Evolutionary conservation across 75 land plant species (phyloP).

Genomic region (Pinus taeda): DNA sequence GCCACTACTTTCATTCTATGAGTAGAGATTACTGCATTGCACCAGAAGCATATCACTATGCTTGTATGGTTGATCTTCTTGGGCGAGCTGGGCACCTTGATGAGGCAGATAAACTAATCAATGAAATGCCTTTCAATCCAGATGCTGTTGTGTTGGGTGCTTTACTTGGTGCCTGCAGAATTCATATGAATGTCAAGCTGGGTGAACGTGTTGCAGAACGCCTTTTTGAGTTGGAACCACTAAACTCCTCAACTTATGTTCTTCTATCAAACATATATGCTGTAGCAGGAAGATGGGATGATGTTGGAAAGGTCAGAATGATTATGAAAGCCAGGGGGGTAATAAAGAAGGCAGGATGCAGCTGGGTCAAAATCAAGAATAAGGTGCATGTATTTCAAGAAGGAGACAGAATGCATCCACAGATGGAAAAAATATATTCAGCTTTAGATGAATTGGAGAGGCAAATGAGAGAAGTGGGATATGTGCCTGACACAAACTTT

Average conservation of each 20-base stretch:
- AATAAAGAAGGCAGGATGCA: constrained; percentile 33
- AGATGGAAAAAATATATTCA: constrained; percentile 18
- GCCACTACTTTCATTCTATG: constrained; percentile 30
- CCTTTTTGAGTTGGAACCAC: constrained; percentile 26
- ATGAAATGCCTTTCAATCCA: constrained; percentile 31
- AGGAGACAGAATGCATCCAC: constrained; percentile 40
- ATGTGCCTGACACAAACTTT: neutral
- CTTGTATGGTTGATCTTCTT: constrained; percentile 41
- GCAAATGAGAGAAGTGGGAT: constrained; percentile 19
- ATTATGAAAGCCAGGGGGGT: constrained; percentile 39
- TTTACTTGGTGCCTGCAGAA: constrained; percentile 29
- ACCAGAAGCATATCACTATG: constrained; percentile 31
- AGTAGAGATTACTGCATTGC: constrained; percentile 9
- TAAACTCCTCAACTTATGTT: constrained; percentile 31
- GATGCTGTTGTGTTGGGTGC: constrained; percentile 29
- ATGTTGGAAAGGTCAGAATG: constrained; percentile 30
- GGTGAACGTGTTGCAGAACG: constrained; percentile 26
- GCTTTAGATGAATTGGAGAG: constrained; percentile 16
- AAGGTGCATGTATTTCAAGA: constrained; percentile 38
- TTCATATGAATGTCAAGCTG: constrained; percentile 18
- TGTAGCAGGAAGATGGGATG: constrained; percentile 42
- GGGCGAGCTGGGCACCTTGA: constrained; percentile 37
- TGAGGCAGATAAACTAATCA: constrained; percentile 25
- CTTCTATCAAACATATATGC: constrained; percentile 50
- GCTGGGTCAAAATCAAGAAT: constrained; percentile 36